Conservation (phyloP, 331 rosid genomes). For the Acacia pycnantha region DNA sequence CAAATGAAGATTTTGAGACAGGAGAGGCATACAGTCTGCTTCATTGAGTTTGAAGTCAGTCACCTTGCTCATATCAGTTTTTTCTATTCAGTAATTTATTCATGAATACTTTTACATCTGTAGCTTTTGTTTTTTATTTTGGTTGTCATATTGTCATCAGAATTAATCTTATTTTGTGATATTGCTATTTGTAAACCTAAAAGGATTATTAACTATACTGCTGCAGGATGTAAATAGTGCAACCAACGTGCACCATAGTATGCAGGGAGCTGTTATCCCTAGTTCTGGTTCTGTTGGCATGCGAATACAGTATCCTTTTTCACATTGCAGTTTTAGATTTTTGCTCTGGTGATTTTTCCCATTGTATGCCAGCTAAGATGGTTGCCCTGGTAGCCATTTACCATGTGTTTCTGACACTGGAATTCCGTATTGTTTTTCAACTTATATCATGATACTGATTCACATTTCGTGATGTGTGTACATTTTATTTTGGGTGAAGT, state of each 20-base stretch:
- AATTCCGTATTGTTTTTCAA: not conserved
- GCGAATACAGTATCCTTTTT: constrained; percentile 98
- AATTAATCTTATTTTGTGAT: not conserved
- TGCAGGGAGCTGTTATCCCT: constrained; percentile 98
- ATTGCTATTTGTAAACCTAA: constrained; percentile 13
- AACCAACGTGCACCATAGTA: constrained; percentile 78
- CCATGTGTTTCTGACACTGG: not conserved
- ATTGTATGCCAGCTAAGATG: not conserved
- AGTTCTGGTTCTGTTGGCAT: constrained; percentile 99
- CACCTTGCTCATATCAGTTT: constrained; percentile 19
- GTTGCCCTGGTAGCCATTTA: not conserved
- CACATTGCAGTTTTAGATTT: constrained; percentile 2
- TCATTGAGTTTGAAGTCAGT: constrained; percentile 97
- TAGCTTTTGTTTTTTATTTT: not conserved
- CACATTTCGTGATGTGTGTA: not conserved
- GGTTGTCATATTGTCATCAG: not conserved
- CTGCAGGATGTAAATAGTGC: constrained; percentile 94
- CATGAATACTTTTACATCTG: not conserved
- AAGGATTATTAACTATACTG: constrained; percentile 11
- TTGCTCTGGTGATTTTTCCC: not conserved
- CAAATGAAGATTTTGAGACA: constrained; percentile 98
- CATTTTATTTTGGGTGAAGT: not conserved
- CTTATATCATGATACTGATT: not conserved
- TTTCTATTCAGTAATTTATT: constrained; percentile 1
- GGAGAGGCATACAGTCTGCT: constrained; percentile 99